Evolutionary conservation across 2,329 filamentous ascomycete genomes (phyloP), one percentile per base, ranked within the genome.

Genomic region (Ascochyta viciae-villosae): DNA sequence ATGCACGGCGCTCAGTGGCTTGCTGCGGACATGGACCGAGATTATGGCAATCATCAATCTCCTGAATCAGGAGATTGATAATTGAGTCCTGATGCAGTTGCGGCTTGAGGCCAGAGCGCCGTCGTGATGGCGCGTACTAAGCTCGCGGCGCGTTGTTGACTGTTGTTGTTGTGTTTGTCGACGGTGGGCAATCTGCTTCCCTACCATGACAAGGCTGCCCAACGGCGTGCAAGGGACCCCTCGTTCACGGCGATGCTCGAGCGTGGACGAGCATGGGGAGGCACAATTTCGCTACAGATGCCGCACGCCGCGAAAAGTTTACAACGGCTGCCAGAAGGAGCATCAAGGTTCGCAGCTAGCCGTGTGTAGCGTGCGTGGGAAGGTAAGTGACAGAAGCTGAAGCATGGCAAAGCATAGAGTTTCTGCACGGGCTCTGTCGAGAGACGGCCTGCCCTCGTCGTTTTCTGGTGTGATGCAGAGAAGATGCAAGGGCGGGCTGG

Each of bases 181-280:
- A 16, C n/a, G 22, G 6, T n/a, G 39, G 6, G 39, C 39, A 27
- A n/a, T 41, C 24, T 31, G 34, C 37, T 24, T 34, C 35, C 39
- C 48, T 39, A 50, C 59, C 51, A 48, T 29, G 46, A 6, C 8
- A 19, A 8, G 9, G 7, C 55, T 35, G 37, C 16, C 35, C 43
- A 43, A 51, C 51, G 46, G 48, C 38, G 50, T 55, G 58, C 64
- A 64, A 63, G 59, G 61, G 49, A 50, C 50, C 41, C 48, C 54
- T 46, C 47, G 43, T 47, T 31, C 47, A 50, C 49, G 47, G 52
- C 44, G 29, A 37, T 52, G 55, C 56, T 60, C 54, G 46, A 60
- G 56, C 54, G n/a, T 39, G 27, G 40, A 38, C 22, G 38, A 26
- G 53, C 49, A 50, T 49, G 55, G 53, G 24, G 15, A 43, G 47